Base-by-base conservation (phyloP, 2,329 filamentous ascomycete species). In the Aspergillus sp. region DNA sequence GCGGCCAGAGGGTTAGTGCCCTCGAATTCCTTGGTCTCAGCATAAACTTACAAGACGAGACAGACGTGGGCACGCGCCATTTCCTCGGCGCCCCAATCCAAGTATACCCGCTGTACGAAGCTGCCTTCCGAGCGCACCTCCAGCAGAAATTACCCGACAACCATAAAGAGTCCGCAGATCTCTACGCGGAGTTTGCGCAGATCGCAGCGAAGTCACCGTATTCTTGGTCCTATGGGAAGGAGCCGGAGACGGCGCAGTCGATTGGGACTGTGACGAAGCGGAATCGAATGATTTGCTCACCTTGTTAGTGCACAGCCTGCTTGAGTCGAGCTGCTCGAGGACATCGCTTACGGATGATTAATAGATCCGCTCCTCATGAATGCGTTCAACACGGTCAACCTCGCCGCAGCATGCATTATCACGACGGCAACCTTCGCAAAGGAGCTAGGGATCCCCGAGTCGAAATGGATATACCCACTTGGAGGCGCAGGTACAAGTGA, bases 341-440 rank as follows among this genome's bases (percentile, higher is more conserved):
- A 38, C 34, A 3, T 9, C 9, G 34, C 51, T 53, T 38, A 54
- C 31, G 8, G 34, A 22, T 41, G 8, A 4, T 9, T 41, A 1
- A 9, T 52, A 90, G 87, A 90, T 74, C 87, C 87, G 0, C 76
- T 91, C 0, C 74, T 90, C 9, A 90, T 90, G 88, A 91, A 91
- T 68, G 88, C 88, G 0, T 90, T 90, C 75, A 91, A 90, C 66
- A 88, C 82, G 2, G 83, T 91, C 41, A 90, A 91, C 62, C 76
- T 90, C 15, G 83, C 87, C 2, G 85, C 81, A 0, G 86, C 87
- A 7, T 82, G 83, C 60, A 79, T 91, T 17, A 61, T 91, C 4
- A 90, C 88, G 0, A 86, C 85, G 0, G 80, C 79, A 0, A 79
- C 84, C 1, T 78, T 81, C 68, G 88, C 89, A 0, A 74, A 72